phyloP scores from a whole-genome alignment of 345 rosid species.

The Linum usitatissimum region DNA sequence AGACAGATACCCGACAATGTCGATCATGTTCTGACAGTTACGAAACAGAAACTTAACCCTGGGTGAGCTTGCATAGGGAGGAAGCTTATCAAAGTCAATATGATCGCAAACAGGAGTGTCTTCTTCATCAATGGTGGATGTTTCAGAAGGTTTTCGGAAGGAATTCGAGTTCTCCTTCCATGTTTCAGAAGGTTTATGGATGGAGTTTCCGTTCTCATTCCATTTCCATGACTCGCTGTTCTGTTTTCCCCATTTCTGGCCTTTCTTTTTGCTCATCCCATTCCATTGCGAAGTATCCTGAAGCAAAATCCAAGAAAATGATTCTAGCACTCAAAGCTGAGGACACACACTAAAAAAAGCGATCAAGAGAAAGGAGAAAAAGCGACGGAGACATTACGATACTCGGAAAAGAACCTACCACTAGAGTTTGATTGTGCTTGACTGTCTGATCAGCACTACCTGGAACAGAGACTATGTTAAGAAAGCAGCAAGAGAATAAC shows the following conservation, averaged over 20 bases:
- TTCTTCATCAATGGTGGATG: conserved; percentile 28
- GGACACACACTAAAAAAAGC: background rate
- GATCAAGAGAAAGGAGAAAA: too few relatives aligned
- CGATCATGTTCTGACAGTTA: too few relatives aligned
- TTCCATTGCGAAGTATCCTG: conserved; percentile 69
- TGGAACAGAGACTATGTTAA: conserved; percentile 22
- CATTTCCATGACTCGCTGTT: conserved; percentile 37
- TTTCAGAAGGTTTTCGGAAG: conserved; percentile 24
- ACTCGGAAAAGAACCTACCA: conserved; percentile 33
- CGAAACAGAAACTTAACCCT: conserved; percentile 30
- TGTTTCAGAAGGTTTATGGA: conserved; percentile 38
- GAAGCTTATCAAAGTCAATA: conserved; percentile 50
- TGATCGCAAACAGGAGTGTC: conserved; percentile 20
- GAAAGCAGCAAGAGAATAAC: background rate
- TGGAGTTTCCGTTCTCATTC: conserved; percentile 28
- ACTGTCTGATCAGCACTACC: conserved; percentile 33
- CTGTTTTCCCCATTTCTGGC: conserved; percentile 88
- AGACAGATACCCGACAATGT: background rate
- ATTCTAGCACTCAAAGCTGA: background rate
- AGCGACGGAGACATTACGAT: background rate
- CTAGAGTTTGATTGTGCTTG: conserved; percentile 34
- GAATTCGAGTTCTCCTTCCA: conserved; percentile 17
- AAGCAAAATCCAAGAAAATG: conserved; percentile 10
- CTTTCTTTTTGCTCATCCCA: conserved; percentile 85
- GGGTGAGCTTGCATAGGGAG: conserved; percentile 45